Evolutionary conservation across 129 eudicot species (phyloP), one percentile per base, ranked within the genome.

Genomic region (Flaveria robusta): DNA sequence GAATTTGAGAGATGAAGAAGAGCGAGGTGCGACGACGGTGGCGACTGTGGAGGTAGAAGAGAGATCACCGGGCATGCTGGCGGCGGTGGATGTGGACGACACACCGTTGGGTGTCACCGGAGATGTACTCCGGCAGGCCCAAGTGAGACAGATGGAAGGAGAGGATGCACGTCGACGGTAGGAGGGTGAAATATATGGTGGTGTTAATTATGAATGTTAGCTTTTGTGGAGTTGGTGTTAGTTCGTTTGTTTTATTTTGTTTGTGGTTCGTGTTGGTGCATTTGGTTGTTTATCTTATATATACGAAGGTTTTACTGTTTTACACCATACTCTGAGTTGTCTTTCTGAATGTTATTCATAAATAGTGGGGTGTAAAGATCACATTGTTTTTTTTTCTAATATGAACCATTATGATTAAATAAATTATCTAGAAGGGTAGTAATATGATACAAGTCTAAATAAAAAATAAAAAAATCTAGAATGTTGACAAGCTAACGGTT

Each of bases 71-170:
- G 83, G 79, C 23, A 69, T 74, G 43, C 20, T 74, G 46, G 84
- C 83, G 22, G 81, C 73, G 71, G 79, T 85, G 70, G 86, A 85
- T 3, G 84, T 68, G 31, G 87, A 71, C 0, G 85, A 72, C 16
- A 76, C 85, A 1, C 76, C 83, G n/a, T 69, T 68, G 10, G 89
- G 87, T 5, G 42, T 81, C 11, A 66, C 72, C 19, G 87, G 85
- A 3, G 70, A 77, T 2, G 72, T 82, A 5, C 54, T 85, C 20
- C 79, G 80, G 47, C 70, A 58, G 19, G 74, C 41, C 9, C 63
- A 63, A 72, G 68, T 66, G 29, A 12, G 63, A 9, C 63, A 46
- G 2, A 41, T 52, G 74, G 68, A 26, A 72, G 41, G 12, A 6
- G 63, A 34, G 13, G 68, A 14, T n/a, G 46, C 77, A 64, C 26